phyloP scores from a whole-genome alignment of 2,329 filamentous ascomycete species.

The Cercospora zeina region DNA sequence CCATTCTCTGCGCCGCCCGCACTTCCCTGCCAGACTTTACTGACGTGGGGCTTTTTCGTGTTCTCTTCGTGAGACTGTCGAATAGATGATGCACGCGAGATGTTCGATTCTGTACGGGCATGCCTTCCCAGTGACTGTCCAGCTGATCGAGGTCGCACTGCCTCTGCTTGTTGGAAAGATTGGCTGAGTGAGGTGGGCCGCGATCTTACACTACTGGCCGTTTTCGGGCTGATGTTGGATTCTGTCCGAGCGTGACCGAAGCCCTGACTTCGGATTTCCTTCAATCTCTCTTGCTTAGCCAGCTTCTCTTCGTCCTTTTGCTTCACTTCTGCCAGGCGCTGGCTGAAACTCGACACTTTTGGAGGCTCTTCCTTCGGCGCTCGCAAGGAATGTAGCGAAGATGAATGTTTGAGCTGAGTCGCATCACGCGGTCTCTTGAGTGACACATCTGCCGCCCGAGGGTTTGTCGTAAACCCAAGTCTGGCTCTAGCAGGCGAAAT shows the following conservation, averaged over 20 bases:
- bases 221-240: constrained; percentile 7
- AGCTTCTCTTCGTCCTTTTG: constrained; percentile 46
- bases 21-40: constrained; percentile 17
- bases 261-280: constrained; percentile 44
- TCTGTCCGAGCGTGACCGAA: constrained; percentile 30
- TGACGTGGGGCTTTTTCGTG: constrained; percentile 6
- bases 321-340: constrained; percentile 73
- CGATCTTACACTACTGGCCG: constrained; percentile 8
- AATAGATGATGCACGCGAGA: constrained; percentile 23
- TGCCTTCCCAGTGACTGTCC: not conserved
- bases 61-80: constrained; percentile 17
- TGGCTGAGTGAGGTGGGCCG: constrained; percentile 25
- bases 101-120: not conserved
- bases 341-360: constrained; percentile 67
- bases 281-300: constrained; percentile 48
- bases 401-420: constrained; percentile 33
- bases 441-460: constrained; percentile 78
- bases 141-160: not conserved
- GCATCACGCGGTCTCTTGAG: constrained; percentile 65
- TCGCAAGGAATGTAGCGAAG: constrained; percentile 20
- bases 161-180: not conserved
- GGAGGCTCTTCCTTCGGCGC: constrained; percentile 18
- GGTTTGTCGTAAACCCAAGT: constrained; percentile 85
- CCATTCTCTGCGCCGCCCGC: constrained; percentile 20
- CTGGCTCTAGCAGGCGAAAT: constrained; percentile 77